These are phyloP conservation scores for Cyberlindnera suaveolens DNA, from an alignment of 805 yeast genomes.

Conservation along the genomic window DNA sequence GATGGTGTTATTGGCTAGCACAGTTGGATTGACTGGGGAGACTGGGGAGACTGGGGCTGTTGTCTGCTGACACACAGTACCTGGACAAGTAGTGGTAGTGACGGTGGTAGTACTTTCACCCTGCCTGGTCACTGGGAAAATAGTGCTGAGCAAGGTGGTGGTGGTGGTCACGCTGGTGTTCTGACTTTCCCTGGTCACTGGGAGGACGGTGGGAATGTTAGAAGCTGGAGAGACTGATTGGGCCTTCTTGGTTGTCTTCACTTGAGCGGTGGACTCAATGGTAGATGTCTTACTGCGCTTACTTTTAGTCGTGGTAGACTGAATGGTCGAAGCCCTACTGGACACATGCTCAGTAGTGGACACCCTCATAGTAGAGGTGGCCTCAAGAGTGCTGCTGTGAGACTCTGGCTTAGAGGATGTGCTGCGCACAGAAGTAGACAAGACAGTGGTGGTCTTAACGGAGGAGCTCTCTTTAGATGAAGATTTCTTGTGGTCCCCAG, in stretches of 20 bases:
- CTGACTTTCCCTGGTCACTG: too few species aligned
- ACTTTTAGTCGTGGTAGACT: too few species aligned
- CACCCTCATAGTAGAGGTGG: too few species aligned
- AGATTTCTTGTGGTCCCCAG: neutral
- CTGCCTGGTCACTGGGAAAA: neutral
- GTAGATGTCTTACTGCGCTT: too few species aligned
- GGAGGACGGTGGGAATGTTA: too few species aligned
- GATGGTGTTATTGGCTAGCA: neutral
- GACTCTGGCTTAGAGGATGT: neutral
- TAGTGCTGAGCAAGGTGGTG: neutral
- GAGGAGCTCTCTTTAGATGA: neutral
- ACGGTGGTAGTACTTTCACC: neutral
- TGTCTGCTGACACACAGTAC: neutral
- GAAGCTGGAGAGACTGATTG: too few species aligned
- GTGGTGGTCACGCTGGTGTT: neutral
- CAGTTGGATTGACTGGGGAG: neutral
- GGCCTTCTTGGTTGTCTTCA: too few species aligned
- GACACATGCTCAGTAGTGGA: too few species aligned
- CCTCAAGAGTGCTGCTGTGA: too few species aligned
- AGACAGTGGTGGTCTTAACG: slow-evolving; percentile 3
- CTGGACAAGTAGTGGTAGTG: neutral
- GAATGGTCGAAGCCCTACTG: too few species aligned
- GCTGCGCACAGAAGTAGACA: neutral
- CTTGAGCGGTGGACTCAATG: too few species aligned
- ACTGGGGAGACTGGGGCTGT: neutral